phyloP scores from a whole-genome alignment of 2,329 filamentous ascomycete genomes.

The Alternaria sp. region DNA sequence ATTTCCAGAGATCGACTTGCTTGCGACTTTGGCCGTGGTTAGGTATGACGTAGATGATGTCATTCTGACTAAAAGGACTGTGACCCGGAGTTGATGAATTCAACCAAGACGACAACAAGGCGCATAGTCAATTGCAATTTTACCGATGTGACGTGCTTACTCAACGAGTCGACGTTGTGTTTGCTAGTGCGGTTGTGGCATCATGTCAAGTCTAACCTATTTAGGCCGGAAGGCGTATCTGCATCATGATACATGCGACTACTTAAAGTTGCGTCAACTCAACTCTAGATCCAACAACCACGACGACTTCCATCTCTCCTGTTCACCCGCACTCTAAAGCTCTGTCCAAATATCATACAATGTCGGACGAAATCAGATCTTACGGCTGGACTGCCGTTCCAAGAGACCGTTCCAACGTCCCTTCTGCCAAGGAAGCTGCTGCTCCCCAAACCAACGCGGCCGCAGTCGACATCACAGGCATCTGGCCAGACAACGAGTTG shows the following conservation, averaged over 20 bases:
- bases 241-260: neutral
- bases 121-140: neutral
- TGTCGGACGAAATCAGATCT: neutral
- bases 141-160: neutral
- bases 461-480: neutral
- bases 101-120: neutral
- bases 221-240: neutral
- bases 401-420: neutral
- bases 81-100: neutral
- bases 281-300: neutral
- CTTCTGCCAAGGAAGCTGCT: neutral
- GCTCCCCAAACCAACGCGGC: neutral
- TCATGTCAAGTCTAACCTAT: constrained; percentile 1
- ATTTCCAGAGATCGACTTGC: too few relatives aligned
- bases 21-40: neutral
- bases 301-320: neutral
- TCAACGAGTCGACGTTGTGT: neutral
- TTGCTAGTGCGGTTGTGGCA: neutral
- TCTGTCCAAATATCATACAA: neutral
- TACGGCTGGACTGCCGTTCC: neutral
- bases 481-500: neutral
- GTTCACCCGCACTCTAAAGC: rapidly evolving
- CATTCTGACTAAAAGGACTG: neutral
- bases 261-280: neutral
- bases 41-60: neutral